These are phyloP conservation scores for Pyropia yezoensis DNA, from an alignment of 23 red algal species.

Conservation along the genomic window DNA sequence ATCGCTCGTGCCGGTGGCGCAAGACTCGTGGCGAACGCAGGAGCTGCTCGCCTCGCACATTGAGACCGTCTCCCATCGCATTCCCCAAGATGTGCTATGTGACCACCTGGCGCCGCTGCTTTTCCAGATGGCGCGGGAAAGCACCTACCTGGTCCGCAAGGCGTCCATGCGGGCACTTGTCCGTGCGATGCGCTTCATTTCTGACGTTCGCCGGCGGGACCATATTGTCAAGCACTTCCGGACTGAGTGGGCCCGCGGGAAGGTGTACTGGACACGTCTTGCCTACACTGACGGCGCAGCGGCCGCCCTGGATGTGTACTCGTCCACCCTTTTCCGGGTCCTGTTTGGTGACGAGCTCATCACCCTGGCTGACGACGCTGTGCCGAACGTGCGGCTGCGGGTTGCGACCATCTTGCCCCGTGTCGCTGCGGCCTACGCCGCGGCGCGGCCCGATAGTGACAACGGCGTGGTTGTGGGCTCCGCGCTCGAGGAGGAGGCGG, in stretches of 20 bases:
- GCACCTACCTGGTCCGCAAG: slow-evolving; percentile 58
- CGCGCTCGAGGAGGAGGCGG: too few relatives aligned
- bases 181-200: slow-evolving; percentile 42
- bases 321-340: slow-evolving; percentile 16
- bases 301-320: slow-evolving; percentile 38
- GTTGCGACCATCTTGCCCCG: slow-evolving; percentile 17
- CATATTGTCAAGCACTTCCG: slow-evolving; percentile 55
- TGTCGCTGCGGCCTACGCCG: slow-evolving; percentile 7
- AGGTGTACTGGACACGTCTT: slow-evolving; percentile 66
- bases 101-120: slow-evolving; percentile 55
- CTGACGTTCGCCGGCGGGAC: slow-evolving; percentile 35
- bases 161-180: slow-evolving; percentile 47
- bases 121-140: slow-evolving; percentile 64
- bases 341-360: slow-evolving; percentile 46
- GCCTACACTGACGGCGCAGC: slow-evolving; percentile 54
- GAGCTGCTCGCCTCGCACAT: slow-evolving; percentile 46
- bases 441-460: too few relatives aligned
- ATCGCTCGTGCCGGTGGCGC: slow-evolving; percentile 27
- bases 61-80: slow-evolving; percentile 21
- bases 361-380: slow-evolving; percentile 24
- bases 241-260: slow-evolving; percentile 59
- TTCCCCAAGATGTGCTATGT: slow-evolving; percentile 57
- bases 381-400: slow-evolving; percentile 58
- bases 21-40: slow-evolving; percentile 60
- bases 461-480: too few relatives aligned